These are phyloP conservation scores for Botryotinia globosa DNA, from an alignment of 2,329 filamentous ascomycete species.

Conservation along the genomic window DNA sequence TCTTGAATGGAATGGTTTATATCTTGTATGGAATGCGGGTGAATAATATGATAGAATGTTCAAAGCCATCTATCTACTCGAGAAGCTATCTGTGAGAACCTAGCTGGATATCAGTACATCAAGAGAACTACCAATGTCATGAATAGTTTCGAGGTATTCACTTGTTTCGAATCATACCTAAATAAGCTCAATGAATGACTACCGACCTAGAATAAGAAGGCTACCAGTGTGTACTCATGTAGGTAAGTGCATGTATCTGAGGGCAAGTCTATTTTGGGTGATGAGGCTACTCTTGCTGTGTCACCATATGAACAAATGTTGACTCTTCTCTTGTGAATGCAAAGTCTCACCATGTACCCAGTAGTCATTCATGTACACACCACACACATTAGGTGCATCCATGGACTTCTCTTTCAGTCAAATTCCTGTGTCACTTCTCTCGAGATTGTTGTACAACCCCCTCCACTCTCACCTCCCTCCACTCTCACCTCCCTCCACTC, in stretches of 20 bases:
- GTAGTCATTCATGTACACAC: background rate
- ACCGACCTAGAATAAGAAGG: background rate
- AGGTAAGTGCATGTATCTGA: background rate
- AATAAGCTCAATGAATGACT: background rate
- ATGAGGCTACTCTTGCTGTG: background rate
- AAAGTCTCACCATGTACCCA: background rate
- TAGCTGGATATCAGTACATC: background rate
- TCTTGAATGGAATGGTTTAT: background rate
- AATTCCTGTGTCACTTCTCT: background rate
- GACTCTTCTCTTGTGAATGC: background rate
- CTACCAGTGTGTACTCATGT: background rate
- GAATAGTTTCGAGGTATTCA: background rate
- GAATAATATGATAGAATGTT: background rate
- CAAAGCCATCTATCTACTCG: background rate
- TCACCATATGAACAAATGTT: background rate
- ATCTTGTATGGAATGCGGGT: background rate
- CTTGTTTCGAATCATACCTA: background rate
- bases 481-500: slow-evolving; percentile 8
- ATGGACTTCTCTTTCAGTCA: background rate
- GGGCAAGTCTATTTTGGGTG: background rate
- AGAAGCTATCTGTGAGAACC: background rate
- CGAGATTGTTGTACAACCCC: too few species aligned
- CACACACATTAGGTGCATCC: background rate
- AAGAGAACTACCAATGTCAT: background rate
- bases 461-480: slow-evolving; percentile 4